Evolutionary conservation across 1,284 basidiomycete genomes (phyloP), one percentile per base, ranked within the genome.

Genomic region (Ustilago hordei): DNA sequence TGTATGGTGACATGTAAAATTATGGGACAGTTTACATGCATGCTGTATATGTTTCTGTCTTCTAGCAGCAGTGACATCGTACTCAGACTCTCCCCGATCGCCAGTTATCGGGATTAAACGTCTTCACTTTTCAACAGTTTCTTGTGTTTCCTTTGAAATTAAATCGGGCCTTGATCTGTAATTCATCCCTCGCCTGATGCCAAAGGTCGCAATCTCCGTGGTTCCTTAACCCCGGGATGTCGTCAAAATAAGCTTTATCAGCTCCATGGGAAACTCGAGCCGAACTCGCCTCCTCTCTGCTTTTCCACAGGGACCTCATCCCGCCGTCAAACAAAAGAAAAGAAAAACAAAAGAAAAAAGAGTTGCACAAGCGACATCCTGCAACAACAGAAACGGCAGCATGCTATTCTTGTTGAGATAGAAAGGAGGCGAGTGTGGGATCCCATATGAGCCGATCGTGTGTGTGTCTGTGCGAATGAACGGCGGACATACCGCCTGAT

Each of bases 181-280:
- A 28, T 35, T 43, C 36, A 31, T 17, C 36, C 6, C 43, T 45
- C 43, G 17, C 43, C 11, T 45, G 43, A 7, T 23, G 35, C 28
- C 11, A 34, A 38, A n/a, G 7, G 5, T 35, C 8, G 19, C 62
- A 70, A 70, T 70, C 62, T 70, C 68, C 62, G 68, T 39, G 5
- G 9, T 2, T 35, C 35, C 68, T 70, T 70, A 70, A 43, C 68
- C 47, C 68, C 68, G 58, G 31, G 54, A 34, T 50, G 48, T 50
- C 28, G 48, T 32, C 23, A 32, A 41, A 38, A 9, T 38, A 1
- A 9, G 43, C n/a, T 45, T 45, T 17, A n/a, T 1, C 15, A 43
- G 36, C 55, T 64, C 62, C 62, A 64, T 23, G 62, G 62, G 48
- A 56, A 57, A 50, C 48, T 50, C 48, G 48, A 50, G 13, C 35